Base-by-base conservation (phyloP, 768 basidiomycete genomes). In the Pleurotus platypus region DNA sequence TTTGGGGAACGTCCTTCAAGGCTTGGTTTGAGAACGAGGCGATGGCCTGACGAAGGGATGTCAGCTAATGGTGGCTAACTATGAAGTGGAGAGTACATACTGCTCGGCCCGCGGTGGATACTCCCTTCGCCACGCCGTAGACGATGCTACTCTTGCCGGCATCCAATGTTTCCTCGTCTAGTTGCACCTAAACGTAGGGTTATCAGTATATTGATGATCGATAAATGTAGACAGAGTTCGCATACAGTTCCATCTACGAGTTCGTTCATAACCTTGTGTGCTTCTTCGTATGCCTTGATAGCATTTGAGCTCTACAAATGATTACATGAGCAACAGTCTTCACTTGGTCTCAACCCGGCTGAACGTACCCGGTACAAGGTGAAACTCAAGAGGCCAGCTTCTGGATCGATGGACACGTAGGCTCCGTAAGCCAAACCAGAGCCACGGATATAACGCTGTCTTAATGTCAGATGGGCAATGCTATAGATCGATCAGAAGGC, bases 341-440 rank as follows among this genome's bases (percentile, higher is more conserved):
- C 24, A 22, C 18, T 15, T 38, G 56, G 49, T 16, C 24, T 53
- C 16, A 49, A 24, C 5, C 11, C 39, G 42, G 12, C 18, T 15
- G 13, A 27, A 70, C 85, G 57, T 74, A 88, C 90, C 50, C 92
- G 80, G 66, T 93, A 95, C 2, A 95, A 75, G 12, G 82, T 79
- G 71, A 94, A 95, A 50, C 71, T 83, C 24, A 93, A 71, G 9
- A 88, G 71, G 1, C 93, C 93, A 20, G 87, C 79, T 71, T 97
- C 94, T 30, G 85, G 74, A 62, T 95, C 92, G 30, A 86, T 67
- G 0, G 78, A 78, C 30, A 89, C 77, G 63, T 85, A 84, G 24
- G 92, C 92, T n/a, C 94, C 92, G 62, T 97, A 98, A 4, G 97
- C 97, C 35, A 99, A 74, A 18, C 97, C 97, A 56, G 92, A 88